Evolutionary conservation across 2,329 filamentous ascomycete species (phyloP).

Genomic region (Dothideomycetidae sp.): DNA sequence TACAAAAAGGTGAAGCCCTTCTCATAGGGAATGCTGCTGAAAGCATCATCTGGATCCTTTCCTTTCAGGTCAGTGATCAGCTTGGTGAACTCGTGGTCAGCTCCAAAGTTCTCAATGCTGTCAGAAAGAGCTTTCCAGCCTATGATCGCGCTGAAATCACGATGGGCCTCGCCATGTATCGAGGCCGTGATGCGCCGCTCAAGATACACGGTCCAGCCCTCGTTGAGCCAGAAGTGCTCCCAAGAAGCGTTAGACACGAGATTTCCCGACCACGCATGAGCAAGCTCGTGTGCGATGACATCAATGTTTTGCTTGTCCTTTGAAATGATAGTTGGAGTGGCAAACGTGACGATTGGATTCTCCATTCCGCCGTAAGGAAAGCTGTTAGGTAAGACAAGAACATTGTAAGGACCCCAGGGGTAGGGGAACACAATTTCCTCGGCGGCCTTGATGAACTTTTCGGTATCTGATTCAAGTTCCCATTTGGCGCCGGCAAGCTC

Average conservation of each 20-base stretch:
- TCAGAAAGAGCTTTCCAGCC: slow-evolving; percentile 86
- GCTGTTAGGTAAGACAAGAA: slow-evolving; percentile 74
- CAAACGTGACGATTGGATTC: slow-evolving; percentile 88
- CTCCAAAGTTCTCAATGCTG: slow-evolving; percentile 61
- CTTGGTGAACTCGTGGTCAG: slow-evolving; percentile 85
- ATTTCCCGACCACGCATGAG: slow-evolving; percentile 78
- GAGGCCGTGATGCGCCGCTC: slow-evolving; percentile 69
- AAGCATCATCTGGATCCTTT: slow-evolving; percentile 89
- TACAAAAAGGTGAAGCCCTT: slow-evolving; percentile 94
- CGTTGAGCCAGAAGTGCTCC: slow-evolving; percentile 62
- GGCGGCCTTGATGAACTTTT: slow-evolving; percentile 78
- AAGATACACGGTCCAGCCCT: slow-evolving; percentile 89
- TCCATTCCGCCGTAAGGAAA: slow-evolving; percentile 69
- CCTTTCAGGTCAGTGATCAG: slow-evolving; percentile 76
- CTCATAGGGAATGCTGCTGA: slow-evolving; percentile 84
- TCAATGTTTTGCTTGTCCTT: slow-evolving; percentile 76
- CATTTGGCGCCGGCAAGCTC: slow-evolving; percentile 72
- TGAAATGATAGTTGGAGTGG: slow-evolving; percentile 85
- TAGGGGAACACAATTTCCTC: slow-evolving; percentile 76
- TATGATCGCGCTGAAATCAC: slow-evolving; percentile 90
- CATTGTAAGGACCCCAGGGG: slow-evolving; percentile 89
- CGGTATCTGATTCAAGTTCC: slow-evolving; percentile 83
- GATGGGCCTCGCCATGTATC: slow-evolving; percentile 69
- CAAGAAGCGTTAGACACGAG: slow-evolving; percentile 64
- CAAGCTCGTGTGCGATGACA: slow-evolving; percentile 78